Percentiles rank a stretch among this genome's conserved stretches.
Evolutionary conservation across 768 basidiomycete species (phyloP).

Genomic region (Boletus rufocinnamomeus): DNA sequence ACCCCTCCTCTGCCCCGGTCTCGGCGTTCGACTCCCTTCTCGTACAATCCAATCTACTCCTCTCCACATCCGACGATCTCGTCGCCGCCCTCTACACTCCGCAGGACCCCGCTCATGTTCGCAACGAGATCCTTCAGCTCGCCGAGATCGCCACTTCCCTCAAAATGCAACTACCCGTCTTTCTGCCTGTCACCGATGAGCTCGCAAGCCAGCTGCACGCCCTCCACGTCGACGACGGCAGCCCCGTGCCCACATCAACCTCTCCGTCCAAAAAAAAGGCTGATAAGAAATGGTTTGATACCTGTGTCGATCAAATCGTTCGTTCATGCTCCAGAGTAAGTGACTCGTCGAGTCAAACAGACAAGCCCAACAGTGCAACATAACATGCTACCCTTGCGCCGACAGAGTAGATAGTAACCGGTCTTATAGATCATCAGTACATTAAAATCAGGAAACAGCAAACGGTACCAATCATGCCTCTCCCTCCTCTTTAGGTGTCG

Average conservation of each 20-base stretch:
- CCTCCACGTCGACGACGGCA: slow-evolving; percentile 21
- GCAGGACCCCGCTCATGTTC: slow-evolving; percentile 50
- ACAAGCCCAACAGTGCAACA: slow-evolving; percentile 3
- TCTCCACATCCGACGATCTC: slow-evolving; percentile 64
- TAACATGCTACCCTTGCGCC: not conserved
- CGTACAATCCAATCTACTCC: slow-evolving; percentile 49
- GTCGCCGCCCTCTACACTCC: slow-evolving; percentile 66
- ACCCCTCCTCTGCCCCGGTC: slow-evolving; percentile 27
- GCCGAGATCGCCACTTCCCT: slow-evolving; percentile 40
- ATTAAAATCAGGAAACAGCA: slow-evolving; percentile 1
- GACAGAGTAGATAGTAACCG: slow-evolving; percentile 3
- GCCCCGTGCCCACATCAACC: not conserved
- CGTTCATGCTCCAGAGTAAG: slow-evolving; percentile 40
- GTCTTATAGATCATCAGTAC: slow-evolving; percentile 24
- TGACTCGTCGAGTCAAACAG: slow-evolving; percentile 25
- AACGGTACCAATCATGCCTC: slow-evolving; percentile 29
- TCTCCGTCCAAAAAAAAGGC: slow-evolving; percentile 34
- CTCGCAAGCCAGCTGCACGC: slow-evolving; percentile 29
- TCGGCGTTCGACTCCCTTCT: slow-evolving; percentile 53
- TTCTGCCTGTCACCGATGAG: slow-evolving; percentile 26
- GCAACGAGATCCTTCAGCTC: slow-evolving; percentile 41
- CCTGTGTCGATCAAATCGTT: slow-evolving; percentile 63
- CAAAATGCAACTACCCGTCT: slow-evolving; percentile 28
- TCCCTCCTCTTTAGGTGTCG: slow-evolving; percentile 30
- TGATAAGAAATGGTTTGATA: slow-evolving; percentile 59